A percentile compares a stretch with the other conserved stretches of the same genome.
Conservation (phyloP, 2,329 filamentous ascomycete genomes). For the Colletotrichum eleusines region DNA sequence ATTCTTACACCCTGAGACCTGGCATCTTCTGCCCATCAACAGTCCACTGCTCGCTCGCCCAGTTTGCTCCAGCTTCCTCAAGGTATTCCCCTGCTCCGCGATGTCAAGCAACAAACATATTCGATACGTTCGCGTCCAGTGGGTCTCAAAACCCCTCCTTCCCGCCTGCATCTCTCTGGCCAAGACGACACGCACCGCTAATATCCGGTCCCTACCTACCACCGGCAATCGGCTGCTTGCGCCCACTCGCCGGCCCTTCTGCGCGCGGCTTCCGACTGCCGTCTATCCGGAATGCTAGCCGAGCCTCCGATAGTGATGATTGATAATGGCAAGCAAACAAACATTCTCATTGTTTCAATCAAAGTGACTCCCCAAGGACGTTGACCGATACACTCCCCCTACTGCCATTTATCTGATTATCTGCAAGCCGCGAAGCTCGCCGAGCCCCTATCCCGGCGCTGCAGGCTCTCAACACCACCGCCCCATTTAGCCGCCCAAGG, state of each 20-base stretch:
- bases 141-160: too few relatives aligned
- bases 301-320: background rate
- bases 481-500: background rate
- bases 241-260: background rate
- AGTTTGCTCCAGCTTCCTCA: background rate
- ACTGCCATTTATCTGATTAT: background rate
- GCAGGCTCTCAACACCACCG: constrained; percentile 5
- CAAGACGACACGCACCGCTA: too few relatives aligned
- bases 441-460: background rate
- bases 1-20: background rate
- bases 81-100: background rate
- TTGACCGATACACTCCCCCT: too few relatives aligned
- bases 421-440: background rate
- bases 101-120: background rate
- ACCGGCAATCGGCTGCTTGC: constrained; percentile 28
- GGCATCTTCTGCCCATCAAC: background rate
- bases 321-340: background rate
- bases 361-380: background rate
- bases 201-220: constrained; percentile 3
- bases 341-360: background rate
- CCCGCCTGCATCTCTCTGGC: too few relatives aligned
- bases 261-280: constrained; percentile 35
- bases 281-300: background rate
- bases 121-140: background rate
- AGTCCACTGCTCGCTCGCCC: background rate